A percentile compares a stretch with the other conserved stretches of the same genome.
Conservation (phyloP, 495 filamentous ascomycete species). For the Penicillium cosmopolitanum region DNA sequence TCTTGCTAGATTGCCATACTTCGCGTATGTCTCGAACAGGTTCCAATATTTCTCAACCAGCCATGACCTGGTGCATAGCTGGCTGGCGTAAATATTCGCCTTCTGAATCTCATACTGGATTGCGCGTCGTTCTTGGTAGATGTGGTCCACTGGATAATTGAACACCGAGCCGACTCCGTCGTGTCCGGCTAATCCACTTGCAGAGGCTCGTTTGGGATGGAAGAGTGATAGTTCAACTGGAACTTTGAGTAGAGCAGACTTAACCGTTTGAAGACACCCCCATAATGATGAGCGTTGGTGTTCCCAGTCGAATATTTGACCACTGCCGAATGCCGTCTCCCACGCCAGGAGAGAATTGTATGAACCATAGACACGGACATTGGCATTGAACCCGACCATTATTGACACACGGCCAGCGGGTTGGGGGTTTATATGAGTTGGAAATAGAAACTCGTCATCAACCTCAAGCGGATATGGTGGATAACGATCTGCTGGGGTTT, state of each 20-base stretch:
- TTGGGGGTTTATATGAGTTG: slow-evolving; percentile 64
- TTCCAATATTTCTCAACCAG: slow-evolving; percentile 82
- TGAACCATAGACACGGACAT: slow-evolving; percentile 69
- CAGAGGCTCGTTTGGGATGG: slow-evolving; percentile 24
- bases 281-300: slow-evolving; percentile 67
- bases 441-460: slow-evolving; percentile 76
- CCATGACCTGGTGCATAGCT: slow-evolving; percentile 74
- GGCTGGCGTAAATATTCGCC: slow-evolving; percentile 76
- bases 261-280: slow-evolving; percentile 62
- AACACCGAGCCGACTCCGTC: slow-evolving; percentile 29
- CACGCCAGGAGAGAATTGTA: slow-evolving; percentile 69
- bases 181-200: slow-evolving; percentile 14
- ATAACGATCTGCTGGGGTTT: slow-evolving; percentile 72
- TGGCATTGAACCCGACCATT: slow-evolving; percentile 77
- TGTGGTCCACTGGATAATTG: slow-evolving; percentile 30
- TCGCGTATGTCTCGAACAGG: slow-evolving; percentile 58
- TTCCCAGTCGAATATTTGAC: slow-evolving; percentile 71
- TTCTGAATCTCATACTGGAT: slow-evolving; percentile 85
- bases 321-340: slow-evolving; percentile 74
- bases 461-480: slow-evolving; percentile 79
- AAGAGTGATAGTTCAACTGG: slow-evolving; percentile 63
- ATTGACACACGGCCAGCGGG: slow-evolving; percentile 63
- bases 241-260: slow-evolving; percentile 60
- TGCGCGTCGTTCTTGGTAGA: slow-evolving; percentile 39
- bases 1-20: slow-evolving; percentile 32